phyloP scores from a whole-genome alignment of 805 yeast species.

The Zygosaccharomyces siamensis region DNA sequence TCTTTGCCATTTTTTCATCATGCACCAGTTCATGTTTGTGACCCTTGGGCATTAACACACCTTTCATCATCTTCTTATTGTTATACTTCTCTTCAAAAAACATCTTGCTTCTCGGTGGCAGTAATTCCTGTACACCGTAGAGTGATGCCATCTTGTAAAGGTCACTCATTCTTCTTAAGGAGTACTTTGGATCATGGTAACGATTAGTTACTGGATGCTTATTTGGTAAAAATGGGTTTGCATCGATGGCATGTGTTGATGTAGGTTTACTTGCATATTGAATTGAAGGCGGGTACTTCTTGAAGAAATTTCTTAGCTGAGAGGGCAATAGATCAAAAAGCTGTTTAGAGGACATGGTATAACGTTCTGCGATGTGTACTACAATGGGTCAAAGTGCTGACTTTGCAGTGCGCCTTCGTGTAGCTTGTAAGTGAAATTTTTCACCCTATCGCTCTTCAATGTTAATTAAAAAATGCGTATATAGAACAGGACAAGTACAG shows the following conservation, averaged over 20 bases:
- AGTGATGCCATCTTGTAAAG: constrained; percentile 75
- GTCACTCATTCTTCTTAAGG: constrained; percentile 77
- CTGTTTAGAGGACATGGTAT: constrained; percentile 23
- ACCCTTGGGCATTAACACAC: constrained; percentile 74
- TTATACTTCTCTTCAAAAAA: constrained; percentile 77
- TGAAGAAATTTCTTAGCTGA: constrained; percentile 66
- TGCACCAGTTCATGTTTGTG: constrained; percentile 71
- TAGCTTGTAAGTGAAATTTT: neutral
- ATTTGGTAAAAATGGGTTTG: constrained; percentile 85
- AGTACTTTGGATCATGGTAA: constrained; percentile 72
- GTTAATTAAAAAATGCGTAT: neutral
- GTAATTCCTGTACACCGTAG: constrained; percentile 71
- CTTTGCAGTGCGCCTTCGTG: neutral
- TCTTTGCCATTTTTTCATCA: constrained; percentile 53
- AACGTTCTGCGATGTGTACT: neutral
- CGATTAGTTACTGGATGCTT: constrained; percentile 75
- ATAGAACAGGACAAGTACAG: neutral
- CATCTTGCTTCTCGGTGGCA: constrained; percentile 57
- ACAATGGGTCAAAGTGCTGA: neutral
- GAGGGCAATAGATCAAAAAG: constrained; percentile 60
- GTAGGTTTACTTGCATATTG: constrained; percentile 62
- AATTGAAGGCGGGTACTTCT: constrained; percentile 74
- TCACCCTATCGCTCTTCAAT: neutral
- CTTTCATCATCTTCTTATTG: constrained; percentile 64
- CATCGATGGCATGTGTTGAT: constrained; percentile 57